These are phyloP conservation scores for Pyricularia grisea DNA, from an alignment of 2,329 filamentous ascomycete genomes.

Conservation along the genomic window DNA sequence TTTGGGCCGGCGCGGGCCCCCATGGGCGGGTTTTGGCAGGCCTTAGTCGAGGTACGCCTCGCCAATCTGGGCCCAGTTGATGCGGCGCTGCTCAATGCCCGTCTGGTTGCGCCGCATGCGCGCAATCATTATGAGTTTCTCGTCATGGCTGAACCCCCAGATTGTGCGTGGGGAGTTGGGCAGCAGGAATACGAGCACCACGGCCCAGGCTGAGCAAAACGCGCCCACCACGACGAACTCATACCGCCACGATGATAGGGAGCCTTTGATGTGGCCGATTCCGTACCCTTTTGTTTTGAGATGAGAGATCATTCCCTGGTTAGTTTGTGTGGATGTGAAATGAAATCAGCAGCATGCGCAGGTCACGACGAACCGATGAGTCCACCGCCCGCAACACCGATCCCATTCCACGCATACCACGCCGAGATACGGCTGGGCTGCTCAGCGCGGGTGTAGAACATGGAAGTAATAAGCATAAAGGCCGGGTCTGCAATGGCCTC, in stretches of 20 bases:
- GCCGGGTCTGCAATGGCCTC: conserved; percentile 40
- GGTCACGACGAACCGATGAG: conserved; percentile 17
- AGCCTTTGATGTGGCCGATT: conserved; percentile 48
- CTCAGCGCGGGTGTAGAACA: conserved; percentile 55
- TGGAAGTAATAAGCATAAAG: conserved; percentile 55
- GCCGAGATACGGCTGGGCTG: conserved; percentile 51
- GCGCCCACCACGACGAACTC: conserved; percentile 57
- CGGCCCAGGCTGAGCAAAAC: conserved; percentile 49
- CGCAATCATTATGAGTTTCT: conserved; percentile 45
- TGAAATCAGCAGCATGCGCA: no score
- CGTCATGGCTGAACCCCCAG: conserved; percentile 36
- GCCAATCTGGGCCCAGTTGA: conserved; percentile 43
- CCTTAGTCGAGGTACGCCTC: conserved; percentile 49
- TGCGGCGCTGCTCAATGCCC: conserved; percentile 44
- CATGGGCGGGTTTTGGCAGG: no score
- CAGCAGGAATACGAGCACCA: conserved; percentile 45
- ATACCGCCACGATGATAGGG: conserved; percentile 53
- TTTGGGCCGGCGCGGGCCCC: no score
- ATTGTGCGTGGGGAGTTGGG: conserved; percentile 49
- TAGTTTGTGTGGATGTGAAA: no score
- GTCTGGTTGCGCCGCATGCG: conserved; percentile 48
- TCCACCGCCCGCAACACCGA: conserved; percentile 49
- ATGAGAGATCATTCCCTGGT: no score
- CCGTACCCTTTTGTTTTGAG: conserved; percentile 34
- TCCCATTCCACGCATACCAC: conserved; percentile 50